Evolutionary conservation across 2,329 filamentous ascomycete species (phyloP), one percentile per base, ranked within the genome.

Genomic region (Penicillium nordicum): DNA sequence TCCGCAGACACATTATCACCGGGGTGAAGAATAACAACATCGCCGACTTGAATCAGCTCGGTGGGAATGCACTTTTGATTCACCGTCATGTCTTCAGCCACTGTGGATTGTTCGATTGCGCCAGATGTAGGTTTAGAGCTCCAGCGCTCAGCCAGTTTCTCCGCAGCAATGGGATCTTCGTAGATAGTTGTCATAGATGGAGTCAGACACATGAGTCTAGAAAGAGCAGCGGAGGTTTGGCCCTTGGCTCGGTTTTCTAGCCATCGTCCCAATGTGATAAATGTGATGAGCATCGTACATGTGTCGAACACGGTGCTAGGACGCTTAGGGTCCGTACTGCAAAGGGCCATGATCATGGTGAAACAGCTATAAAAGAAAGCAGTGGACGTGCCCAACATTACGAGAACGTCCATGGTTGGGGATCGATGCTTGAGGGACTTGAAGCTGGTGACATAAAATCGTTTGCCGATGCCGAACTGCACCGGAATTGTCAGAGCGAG

Each of bases 121-220:
- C 63, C 61, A 5, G 58, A 25, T 1, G 55, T 52, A 30, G 53
- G 27, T 32, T 61, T 60, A 5, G 59, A 30, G 18, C 32, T 42
- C 91, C 90, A 96, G 12, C 80, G 81, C 70, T 97, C 92, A 0
- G 90, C 90, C 27, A 89, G 86, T 74, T 97, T 97, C 62, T 94
- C 90, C 4, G 90, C 92, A 18, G 93, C 93, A 63, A 97, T 95
- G 0, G 94, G 90, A 71, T 99, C 93, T 5, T 87, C 86, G 68
- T 97, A 99, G 63, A 99, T 97, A 5, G 92, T 95, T 2, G 94
- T 92, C 89, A 96, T 97, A 1, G 92, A 96, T 1, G 94, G 94
- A 27, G 94, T 90, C 46, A 99, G 80, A 16, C 91, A 97, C 94
- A 99, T 99, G 34, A 99, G 84, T 25, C 88, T 84, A 8, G 93